Evolutionary conservation across 2,329 filamentous ascomycete species (phyloP), one percentile per base, ranked within the genome.

Genomic region (Cordyceps sp.): DNA sequence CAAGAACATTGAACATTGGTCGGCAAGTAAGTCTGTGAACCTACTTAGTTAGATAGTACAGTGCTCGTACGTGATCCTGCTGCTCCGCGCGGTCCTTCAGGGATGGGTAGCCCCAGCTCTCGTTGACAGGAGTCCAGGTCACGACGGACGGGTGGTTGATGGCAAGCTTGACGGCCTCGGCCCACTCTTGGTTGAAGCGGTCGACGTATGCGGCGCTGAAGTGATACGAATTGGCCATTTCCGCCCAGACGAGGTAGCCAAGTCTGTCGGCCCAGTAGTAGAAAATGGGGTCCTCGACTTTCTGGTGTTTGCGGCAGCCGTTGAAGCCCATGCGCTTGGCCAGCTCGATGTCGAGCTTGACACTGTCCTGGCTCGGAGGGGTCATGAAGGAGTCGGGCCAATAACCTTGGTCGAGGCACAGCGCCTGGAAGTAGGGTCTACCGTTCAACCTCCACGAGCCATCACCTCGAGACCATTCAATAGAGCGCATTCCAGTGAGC

Each of bases 111-210:
- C 61, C 75, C 75, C 74, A 80, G 40, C 60, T 64, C 48, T 66
- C 53, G 40, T 80, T 79, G 29, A 73, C 65, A 0, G 72, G 72
- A 3, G 74, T 79, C 75, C 75, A 80, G 0, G 68, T 67, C 6
- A 79, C 59, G 17, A 80, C 55, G 7, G 59, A 69, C 0, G 75
- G 71, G 33, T 75, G 72, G 41, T 78, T 79, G 37, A 78, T 68
- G 42, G 77, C 74, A 15, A 75, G 54, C 44, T 62, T 62, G 5
- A 79, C 66, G 6, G 66, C 62, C 45, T 73, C 73, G 2, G 58
- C 56, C 75, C 75, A 80, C 44, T 80, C 75, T 31, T 63, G 55
- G 39, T 73, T 63, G 54, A 78, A 76, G 1, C 73, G 58, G 17
- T 66, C 59, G 7, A 67, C 58, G 39, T 74, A 76, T 20, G 68